phyloP scores from a whole-genome alignment of 2,329 filamentous ascomycete species.

The Incumbomyces lentus region DNA sequence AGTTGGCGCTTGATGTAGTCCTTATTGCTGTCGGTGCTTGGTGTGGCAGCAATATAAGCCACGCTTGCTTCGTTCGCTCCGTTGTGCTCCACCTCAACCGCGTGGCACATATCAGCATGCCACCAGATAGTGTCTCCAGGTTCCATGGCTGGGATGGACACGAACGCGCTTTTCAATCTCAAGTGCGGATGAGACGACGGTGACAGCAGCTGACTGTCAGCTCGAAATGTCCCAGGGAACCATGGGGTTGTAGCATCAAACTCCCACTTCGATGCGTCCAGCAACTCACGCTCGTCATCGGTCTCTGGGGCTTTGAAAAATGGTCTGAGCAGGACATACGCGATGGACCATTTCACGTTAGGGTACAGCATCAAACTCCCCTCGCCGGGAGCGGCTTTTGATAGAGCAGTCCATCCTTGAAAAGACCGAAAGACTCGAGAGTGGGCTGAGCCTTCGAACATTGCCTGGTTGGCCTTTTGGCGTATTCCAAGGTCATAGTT shows the following conservation, averaged over 20 bases:
- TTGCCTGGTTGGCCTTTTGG: conserved; percentile 19
- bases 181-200: conserved; percentile 31
- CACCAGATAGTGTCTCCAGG: conserved; percentile 35
- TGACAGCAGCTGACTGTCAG: conserved; percentile 29
- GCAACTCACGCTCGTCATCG: conserved; percentile 19
- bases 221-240: conserved; percentile 31
- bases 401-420: conserved; percentile 37
- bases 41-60: conserved; percentile 29
- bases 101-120: conserved; percentile 33
- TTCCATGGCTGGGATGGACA: conserved; percentile 29
- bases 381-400: conserved; percentile 25
- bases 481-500: conserved; percentile 29
- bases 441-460: conserved; percentile 29
- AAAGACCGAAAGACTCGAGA: conserved; percentile 31
- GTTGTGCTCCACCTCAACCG: conserved; percentile 31
- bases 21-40: conserved; percentile 25
- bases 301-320: conserved; percentile 30
- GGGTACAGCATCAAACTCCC: conserved; percentile 34
- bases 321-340: conserved; percentile 34
- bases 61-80: conserved; percentile 27
- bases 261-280: conserved; percentile 31
- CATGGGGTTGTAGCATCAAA: conserved; percentile 24
- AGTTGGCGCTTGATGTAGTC: conserved; percentile 37
- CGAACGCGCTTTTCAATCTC: conserved; percentile 28
- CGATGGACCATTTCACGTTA: conserved; percentile 27